phyloP scores from a whole-genome alignment of 169 alveolate genomes.

The Babesia divergens region DNA sequence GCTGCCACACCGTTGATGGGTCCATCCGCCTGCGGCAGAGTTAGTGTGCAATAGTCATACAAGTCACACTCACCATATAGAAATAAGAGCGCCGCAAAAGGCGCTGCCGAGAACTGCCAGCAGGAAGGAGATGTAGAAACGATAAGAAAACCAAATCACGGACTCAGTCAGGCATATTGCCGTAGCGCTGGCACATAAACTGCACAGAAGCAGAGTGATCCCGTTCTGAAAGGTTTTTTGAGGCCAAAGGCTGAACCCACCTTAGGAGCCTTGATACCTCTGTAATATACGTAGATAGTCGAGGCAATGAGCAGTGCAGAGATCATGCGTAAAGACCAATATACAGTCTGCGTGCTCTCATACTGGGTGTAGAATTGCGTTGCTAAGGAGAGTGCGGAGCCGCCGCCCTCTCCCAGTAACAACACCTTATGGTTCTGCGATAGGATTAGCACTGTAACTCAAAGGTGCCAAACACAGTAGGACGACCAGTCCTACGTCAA shows the following conservation, averaged over 20 bases:
- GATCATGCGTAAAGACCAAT: slow-evolving; percentile 17
- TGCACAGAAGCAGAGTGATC: slow-evolving; percentile 28
- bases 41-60: neutral
- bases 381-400: slow-evolving; percentile 12
- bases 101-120: slow-evolving; percentile 7
- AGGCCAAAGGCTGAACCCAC: neutral
- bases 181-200: slow-evolving; percentile 21
- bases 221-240: slow-evolving; percentile 1
- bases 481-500: too few relatives aligned
- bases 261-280: slow-evolving; percentile 34
- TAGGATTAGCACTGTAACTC: neutral
- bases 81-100: slow-evolving; percentile 1
- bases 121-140: slow-evolving; percentile 9
- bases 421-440: slow-evolving; percentile 45
- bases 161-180: slow-evolving; percentile 13
- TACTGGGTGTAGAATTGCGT: slow-evolving; percentile 17
- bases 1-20: slow-evolving; percentile 6
- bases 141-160: slow-evolving; percentile 23
- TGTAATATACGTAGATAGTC: slow-evolving; percentile 20
- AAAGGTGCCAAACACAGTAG: too few relatives aligned
- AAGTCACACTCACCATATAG: slow-evolving; percentile 28
- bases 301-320: slow-evolving; percentile 3
- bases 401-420: slow-evolving; percentile 28
- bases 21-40: slow-evolving; percentile 9
- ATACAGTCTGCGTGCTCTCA: slow-evolving; percentile 21